phyloP scores from a whole-genome alignment of 2,329 filamentous ascomycete species.

The Sporothrix euskadiensis region DNA sequence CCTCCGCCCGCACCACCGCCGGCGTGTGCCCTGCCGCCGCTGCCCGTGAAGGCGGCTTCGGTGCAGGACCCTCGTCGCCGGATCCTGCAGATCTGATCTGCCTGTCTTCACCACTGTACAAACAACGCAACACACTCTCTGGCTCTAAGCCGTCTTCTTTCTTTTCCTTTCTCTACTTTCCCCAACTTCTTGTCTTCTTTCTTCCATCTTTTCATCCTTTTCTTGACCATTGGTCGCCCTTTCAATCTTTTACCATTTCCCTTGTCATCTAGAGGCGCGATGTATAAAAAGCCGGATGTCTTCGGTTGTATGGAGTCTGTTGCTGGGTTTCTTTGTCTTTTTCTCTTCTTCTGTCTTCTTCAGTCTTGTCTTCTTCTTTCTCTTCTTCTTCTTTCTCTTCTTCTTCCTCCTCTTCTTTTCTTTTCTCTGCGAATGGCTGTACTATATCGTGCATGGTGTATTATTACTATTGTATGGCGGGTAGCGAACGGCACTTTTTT shows the following conservation, averaged over 20 bases:
- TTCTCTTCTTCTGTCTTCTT: not conserved
- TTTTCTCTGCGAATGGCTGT: not conserved
- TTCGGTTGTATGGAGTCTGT: not conserved
- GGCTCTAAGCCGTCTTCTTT: not conserved
- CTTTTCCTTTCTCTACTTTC: not conserved
- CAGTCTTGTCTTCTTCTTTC: not conserved
- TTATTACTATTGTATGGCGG: conserved; percentile 1
- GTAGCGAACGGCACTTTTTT: not conserved
- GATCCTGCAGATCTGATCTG: conserved; percentile 1
- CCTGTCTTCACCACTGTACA: not conserved
- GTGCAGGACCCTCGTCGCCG: conserved; percentile 9
- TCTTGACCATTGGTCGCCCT: not conserved
- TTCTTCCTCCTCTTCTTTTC: not conserved
- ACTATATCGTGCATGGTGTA: conserved; percentile 9
- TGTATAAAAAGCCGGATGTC: not conserved
- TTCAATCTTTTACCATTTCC: conserved; percentile 5
- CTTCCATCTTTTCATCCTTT: too few species aligned
- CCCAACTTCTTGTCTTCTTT: not conserved
- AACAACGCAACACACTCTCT: conserved; percentile 1
- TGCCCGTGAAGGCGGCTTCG: conserved; percentile 21
- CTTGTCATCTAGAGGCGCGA: conserved; percentile 14
- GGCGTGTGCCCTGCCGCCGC: conserved; percentile 55
- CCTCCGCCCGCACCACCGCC: conserved; percentile 58
- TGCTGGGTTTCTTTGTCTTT: not conserved
- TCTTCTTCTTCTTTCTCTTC: not conserved